Evolutionary conservation across 2,329 filamentous ascomycete species (phyloP).

Genomic region (Curvularia sp.): DNA sequence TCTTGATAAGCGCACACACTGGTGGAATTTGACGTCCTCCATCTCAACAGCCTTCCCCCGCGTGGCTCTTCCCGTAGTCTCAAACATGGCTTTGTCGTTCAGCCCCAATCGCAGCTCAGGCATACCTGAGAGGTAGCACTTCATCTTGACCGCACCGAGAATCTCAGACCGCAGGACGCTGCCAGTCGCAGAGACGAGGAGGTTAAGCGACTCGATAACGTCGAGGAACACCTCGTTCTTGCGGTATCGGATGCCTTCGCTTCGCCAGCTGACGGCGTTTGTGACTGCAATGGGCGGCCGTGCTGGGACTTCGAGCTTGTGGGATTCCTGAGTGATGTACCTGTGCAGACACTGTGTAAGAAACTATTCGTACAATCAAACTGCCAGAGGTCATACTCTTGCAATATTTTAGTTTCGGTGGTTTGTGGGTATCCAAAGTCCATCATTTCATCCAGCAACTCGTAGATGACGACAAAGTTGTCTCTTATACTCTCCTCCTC

Average conservation of each 20-base stretch:
- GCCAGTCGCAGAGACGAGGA: constrained; percentile 91
- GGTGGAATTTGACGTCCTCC: constrained; percentile 99
- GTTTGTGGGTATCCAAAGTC: constrained; percentile 99
- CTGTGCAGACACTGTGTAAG: constrained; percentile 43
- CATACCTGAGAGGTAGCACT: constrained; percentile 98
- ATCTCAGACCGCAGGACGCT: constrained; percentile 97
- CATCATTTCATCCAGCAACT: constrained; percentile 99
- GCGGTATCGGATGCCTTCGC: constrained; percentile 95
- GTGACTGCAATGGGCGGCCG: constrained; percentile 97
- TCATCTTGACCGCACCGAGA: constrained; percentile 97
- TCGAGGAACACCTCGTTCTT: constrained; percentile 99
- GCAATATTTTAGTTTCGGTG: constrained; percentile 96
- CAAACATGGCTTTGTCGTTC: constrained; percentile 99
- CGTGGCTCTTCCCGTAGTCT: constrained; percentile 92
- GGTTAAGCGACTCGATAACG: constrained; percentile 94
- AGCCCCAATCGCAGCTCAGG: constrained; percentile 90
- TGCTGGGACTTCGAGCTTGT: constrained; percentile 96
- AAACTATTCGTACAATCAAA: rapidly evolving
- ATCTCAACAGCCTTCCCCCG: constrained; percentile 98
- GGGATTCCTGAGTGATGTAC: constrained; percentile 98
- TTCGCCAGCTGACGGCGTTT: constrained; percentile 97
- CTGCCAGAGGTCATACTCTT: constrained; percentile 66
- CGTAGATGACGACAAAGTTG: constrained; percentile 99
- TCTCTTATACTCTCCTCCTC: constrained; percentile 99
- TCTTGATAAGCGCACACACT: constrained; percentile 91